Evolutionary conservation across 192 early-diverging fungal genomes (phyloP).

Genomic region (Ambispora gerdemannii): DNA sequence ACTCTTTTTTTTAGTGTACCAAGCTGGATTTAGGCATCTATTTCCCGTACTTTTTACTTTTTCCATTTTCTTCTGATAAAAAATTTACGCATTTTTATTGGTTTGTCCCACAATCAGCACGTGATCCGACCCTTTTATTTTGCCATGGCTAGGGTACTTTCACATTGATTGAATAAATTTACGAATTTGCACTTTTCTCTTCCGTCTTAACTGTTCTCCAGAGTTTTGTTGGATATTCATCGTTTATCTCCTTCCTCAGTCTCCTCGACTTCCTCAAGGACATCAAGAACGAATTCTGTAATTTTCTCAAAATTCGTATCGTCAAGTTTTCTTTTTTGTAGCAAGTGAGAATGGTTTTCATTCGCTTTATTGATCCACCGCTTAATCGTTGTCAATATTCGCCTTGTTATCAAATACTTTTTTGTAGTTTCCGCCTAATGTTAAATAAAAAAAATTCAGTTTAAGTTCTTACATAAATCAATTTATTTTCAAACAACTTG

Average conservation of each 20-base stretch:
- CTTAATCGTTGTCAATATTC: constrained; percentile 20
- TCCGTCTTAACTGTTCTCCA: constrained; percentile 13
- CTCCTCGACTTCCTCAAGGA: constrained; percentile 19
- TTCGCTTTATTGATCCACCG: constrained; percentile 9
- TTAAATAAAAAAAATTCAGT: constrained; percentile 30
- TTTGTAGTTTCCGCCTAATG: constrained; percentile 18
- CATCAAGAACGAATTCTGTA: constrained; percentile 6
- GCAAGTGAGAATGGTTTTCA: background rate
- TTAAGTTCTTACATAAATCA: constrained; percentile 22
- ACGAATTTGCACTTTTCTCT: constrained; percentile 10
- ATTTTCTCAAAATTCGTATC: constrained; percentile 12
- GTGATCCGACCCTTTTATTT: too few species aligned
- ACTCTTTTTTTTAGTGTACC: too few species aligned
- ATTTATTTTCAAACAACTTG: constrained; percentile 16
- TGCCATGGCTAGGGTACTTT: too few species aligned
- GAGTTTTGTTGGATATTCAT: constrained; percentile 9
- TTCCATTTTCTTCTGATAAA: too few species aligned
- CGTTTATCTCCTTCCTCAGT: constrained; percentile 4
- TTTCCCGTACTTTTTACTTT: too few species aligned
- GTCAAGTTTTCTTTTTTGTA: constrained; percentile 12
- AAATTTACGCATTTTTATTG: too few species aligned
- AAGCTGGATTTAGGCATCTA: too few species aligned
- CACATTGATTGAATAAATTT: constrained; percentile 14
- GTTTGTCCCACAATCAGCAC: too few species aligned
- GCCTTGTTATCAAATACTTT: constrained; percentile 13